Evolutionary conservation across 805 yeast genomes (phyloP).

Genomic region (Suhomyces kilbournensis): DNA sequence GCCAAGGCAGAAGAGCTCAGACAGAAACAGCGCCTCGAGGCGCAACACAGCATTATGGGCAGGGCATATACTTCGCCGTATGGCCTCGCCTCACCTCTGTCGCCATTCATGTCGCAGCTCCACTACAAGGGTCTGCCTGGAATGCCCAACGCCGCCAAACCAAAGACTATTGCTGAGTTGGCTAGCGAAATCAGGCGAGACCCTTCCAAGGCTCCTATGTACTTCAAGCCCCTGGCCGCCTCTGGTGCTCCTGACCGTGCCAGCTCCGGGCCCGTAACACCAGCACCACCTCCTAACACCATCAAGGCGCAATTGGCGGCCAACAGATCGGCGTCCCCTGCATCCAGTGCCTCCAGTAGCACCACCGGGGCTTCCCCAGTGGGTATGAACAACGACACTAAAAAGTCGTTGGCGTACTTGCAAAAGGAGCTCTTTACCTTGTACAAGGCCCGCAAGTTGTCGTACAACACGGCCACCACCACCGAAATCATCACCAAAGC

Average conservation of each 20-base stretch:
- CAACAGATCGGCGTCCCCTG: constrained; percentile 28
- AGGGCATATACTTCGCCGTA: constrained; percentile 25
- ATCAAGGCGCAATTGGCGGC: constrained; percentile 50
- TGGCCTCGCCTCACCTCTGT: constrained; percentile 20
- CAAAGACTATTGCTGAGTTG: constrained; percentile 40
- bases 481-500: constrained; percentile 87
- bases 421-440: constrained; percentile 83
- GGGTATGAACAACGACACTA: constrained; percentile 54
- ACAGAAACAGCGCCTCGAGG: constrained; percentile 39
- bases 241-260: neutral
- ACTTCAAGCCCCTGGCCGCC: constrained; percentile 25
- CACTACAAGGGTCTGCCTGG: constrained; percentile 12
- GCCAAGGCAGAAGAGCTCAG: constrained; percentile 49
- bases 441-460: constrained; percentile 67
- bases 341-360: constrained; percentile 6
- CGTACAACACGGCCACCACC: constrained; percentile 76
- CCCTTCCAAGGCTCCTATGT: constrained; percentile 30
- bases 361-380: constrained; percentile 10
- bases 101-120: constrained; percentile 19
- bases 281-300: constrained; percentile 9
- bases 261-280: neutral
- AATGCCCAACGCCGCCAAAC: constrained; percentile 16
- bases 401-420: constrained; percentile 73
- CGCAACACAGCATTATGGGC: constrained; percentile 27
- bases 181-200: constrained; percentile 42